A percentile compares a stretch with the other conserved stretches of the same genome.
Conservation (phyloP, 2,329 filamentous ascomycete genomes). For the Penicillium sp. region DNA sequence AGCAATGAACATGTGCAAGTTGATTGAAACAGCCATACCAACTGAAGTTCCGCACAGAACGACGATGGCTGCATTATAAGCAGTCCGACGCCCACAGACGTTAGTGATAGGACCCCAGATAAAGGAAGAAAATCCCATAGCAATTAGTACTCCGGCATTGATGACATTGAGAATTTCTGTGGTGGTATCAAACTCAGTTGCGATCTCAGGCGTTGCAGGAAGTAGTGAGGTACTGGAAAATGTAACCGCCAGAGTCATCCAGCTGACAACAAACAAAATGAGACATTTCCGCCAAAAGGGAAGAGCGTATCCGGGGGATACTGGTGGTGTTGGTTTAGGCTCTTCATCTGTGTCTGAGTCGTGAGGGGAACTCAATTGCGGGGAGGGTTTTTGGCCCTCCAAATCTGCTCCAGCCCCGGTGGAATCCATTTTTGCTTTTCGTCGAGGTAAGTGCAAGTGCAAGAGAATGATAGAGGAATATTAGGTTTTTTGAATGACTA, state of each 20-base stretch:
- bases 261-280: constrained; percentile 48
- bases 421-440: constrained; percentile 20
- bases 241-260: constrained; percentile 47
- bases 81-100: constrained; percentile 34
- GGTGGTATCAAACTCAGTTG: constrained; percentile 41
- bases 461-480: not conserved
- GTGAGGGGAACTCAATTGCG: constrained; percentile 16
- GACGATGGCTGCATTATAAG: constrained; percentile 41
- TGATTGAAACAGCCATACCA: constrained; percentile 36
- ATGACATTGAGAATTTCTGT: constrained; percentile 40
- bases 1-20: constrained; percentile 41
- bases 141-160: constrained; percentile 43
- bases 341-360: constrained; percentile 23
- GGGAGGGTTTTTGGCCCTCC: constrained; percentile 20
- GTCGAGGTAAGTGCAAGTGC: not conserved
- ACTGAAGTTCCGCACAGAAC: constrained; percentile 37
- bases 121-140: constrained; percentile 44
- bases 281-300: constrained; percentile 45
- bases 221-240: constrained; percentile 50
- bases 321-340: constrained; percentile 14
- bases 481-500: not conserved
- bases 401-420: constrained; percentile 4
- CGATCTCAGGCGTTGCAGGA: constrained; percentile 46
- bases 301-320: constrained; percentile 27
- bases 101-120: constrained; percentile 40